Evolutionary conservation across 176 grass and related monocot species (phyloP).

Genomic region (Aegilops tauschii): DNA sequence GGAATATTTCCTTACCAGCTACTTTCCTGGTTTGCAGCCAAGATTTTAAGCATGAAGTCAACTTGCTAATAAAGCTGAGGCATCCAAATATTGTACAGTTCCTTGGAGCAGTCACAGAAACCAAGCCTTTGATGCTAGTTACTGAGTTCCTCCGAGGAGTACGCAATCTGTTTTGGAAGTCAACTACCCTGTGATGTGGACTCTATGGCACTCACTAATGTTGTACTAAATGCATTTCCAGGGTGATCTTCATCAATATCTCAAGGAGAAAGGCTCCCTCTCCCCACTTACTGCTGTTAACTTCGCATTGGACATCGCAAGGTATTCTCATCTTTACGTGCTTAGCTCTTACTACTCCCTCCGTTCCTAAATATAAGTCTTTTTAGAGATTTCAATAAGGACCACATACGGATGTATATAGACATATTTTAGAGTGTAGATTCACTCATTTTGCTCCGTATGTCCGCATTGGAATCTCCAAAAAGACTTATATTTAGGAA

Average conservation of each 20-base stretch:
- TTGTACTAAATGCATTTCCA: conserved; percentile 38
- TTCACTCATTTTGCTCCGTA: no score
- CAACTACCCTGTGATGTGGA: neutral
- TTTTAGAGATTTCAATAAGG: no score
- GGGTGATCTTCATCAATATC: conserved; percentile 98
- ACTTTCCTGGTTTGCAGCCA: conserved; percentile 60
- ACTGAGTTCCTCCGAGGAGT: conserved; percentile 96
- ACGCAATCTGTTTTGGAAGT: conserved; percentile 29
- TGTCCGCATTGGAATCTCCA: no score
- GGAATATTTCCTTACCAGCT: conserved; percentile 3
- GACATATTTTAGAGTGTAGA: no score
- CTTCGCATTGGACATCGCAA: conserved; percentile 95
- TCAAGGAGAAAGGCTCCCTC: conserved; percentile 90
- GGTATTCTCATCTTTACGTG: conserved; percentile 51
- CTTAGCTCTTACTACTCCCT: neutral
- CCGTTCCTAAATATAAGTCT: no score
- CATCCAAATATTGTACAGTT: conserved; percentile 99
- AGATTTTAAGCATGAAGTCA: conserved; percentile 99
- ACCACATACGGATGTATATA: no score
- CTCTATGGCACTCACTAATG: neutral
- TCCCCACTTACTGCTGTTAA: conserved; percentile 63
- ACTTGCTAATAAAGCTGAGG: conserved; percentile 91
- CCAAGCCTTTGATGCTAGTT: conserved; percentile 92
- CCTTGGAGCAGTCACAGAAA: conserved; percentile 98
- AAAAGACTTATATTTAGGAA: no score